Evolutionary conservation across 768 basidiomycete genomes (phyloP).

Genomic region (Pulveroboletus ravenelii): DNA sequence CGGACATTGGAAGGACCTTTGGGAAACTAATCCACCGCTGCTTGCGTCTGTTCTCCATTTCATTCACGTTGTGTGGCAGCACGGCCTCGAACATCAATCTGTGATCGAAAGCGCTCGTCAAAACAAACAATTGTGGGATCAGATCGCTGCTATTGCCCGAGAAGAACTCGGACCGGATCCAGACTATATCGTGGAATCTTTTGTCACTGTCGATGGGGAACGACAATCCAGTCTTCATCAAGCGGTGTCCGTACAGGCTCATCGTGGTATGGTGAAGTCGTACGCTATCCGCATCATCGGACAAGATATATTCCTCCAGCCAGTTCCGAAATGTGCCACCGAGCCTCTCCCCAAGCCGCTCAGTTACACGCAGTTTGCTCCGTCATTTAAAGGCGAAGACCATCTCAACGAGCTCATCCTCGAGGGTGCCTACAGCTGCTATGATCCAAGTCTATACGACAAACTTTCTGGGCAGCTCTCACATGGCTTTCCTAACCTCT

Average conservation of each 20-base stretch:
- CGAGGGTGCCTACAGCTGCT: constrained; percentile 67
- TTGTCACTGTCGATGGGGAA: constrained; percentile 33
- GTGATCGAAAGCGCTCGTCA: constrained; percentile 53
- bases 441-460: constrained; percentile 70
- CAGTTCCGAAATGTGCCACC: constrained; percentile 37
- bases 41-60: constrained; percentile 73
- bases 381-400: constrained; percentile 56
- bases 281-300: constrained; percentile 71
- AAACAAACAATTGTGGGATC: constrained; percentile 64
- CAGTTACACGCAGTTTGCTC: constrained; percentile 57
- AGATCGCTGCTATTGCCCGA: constrained; percentile 56
- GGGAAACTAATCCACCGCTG: constrained; percentile 73
- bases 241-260: constrained; percentile 56
- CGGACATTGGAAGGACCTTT: constrained; percentile 65
- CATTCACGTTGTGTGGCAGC: constrained; percentile 74
- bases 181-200: constrained; percentile 54
- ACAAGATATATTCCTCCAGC: constrained; percentile 65
- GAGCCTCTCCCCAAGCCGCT: constrained; percentile 44
- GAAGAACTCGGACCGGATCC: constrained; percentile 74
- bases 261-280: constrained; percentile 68
- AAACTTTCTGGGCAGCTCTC: constrained; percentile 47
- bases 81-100: constrained; percentile 66
- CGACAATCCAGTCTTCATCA: constrained; percentile 56
- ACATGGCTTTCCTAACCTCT: constrained; percentile 52
- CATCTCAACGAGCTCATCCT: constrained; percentile 60